Evolutionary conservation across 2,329 filamentous ascomycete genomes (phyloP).

Genomic region (Dactylellina leptospora): DNA sequence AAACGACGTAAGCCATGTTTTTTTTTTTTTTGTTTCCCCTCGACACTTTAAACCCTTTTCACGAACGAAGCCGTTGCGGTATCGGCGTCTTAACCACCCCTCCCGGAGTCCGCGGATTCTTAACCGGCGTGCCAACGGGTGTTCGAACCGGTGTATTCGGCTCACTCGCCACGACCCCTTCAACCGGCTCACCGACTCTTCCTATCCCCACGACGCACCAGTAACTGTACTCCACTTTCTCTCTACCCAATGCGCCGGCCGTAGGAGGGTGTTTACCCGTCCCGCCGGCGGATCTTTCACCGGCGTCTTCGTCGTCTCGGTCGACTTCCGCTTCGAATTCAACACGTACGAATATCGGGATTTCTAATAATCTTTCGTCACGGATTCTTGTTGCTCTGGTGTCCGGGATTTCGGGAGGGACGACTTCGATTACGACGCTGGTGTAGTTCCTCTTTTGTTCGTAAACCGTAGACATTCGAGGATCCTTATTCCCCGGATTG

Average conservation of each 20-base stretch:
- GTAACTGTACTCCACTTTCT: conserved; percentile 89
- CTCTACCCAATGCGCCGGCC: conserved; percentile 64
- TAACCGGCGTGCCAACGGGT: conserved; percentile 45
- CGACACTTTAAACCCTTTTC: background rate
- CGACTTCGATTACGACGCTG: conserved; percentile 88
- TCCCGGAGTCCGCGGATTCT: conserved; percentile 38
- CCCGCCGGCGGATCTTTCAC: conserved; percentile 58
- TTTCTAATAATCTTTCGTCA: conserved; percentile 74
- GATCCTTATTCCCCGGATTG: conserved; percentile 60
- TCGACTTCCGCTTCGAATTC: conserved; percentile 82
- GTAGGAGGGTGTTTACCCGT: conserved; percentile 55
- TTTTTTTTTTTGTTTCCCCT: background rate
- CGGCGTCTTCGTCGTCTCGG: conserved; percentile 70
- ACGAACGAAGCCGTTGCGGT: conserved; percentile 19
- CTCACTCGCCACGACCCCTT: conserved; percentile 45
- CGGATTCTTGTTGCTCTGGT: conserved; percentile 52
- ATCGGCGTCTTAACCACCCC: conserved; percentile 36
- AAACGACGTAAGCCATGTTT: too few species aligned
- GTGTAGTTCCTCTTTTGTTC: conserved; percentile 94
- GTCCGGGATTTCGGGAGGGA: conserved; percentile 69
- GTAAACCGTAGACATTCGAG: conserved; percentile 77
- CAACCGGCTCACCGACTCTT: conserved; percentile 69
- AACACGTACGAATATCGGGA: conserved; percentile 90
- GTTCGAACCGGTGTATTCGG: conserved; percentile 51
- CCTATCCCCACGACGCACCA: conserved; percentile 94